These are phyloP conservation scores for Schwanniomyces yamadae DNA, from an alignment of 805 yeast genomes.

Conservation along the genomic window DNA sequence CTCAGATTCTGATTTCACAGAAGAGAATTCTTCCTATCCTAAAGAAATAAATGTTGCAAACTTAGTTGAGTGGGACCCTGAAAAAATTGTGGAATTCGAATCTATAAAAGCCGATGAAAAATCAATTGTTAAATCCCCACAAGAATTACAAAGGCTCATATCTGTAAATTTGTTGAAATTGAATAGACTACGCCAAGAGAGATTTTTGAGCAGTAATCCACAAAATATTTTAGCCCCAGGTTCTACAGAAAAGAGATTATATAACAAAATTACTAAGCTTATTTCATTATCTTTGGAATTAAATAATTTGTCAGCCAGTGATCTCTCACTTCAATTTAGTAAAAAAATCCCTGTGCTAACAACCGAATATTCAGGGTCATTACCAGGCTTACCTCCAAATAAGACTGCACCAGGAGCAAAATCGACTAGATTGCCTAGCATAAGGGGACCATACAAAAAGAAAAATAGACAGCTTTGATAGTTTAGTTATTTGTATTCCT, in stretches of 20 bases:
- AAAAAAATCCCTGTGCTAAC: constrained; percentile 64
- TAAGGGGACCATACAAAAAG: constrained; percentile 40
- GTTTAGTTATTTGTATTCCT: constrained; percentile 2
- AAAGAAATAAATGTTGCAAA: constrained; percentile 28
- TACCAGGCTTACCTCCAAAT: constrained; percentile 57
- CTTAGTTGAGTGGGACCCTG: constrained; percentile 37
- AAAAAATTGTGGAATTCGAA: constrained; percentile 21
- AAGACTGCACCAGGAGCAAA: constrained; percentile 16
- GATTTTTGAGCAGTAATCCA: constrained; percentile 30
- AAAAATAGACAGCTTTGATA: constrained; percentile 18
- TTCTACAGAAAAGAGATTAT: constrained; percentile 23
- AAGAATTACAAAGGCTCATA: constrained; percentile 32
- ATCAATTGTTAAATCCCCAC: constrained; percentile 24
- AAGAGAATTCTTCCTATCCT: constrained; percentile 3
- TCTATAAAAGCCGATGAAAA: constrained; percentile 24
- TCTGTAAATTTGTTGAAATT: constrained; percentile 31
- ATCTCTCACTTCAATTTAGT: constrained; percentile 30
- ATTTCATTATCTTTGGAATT: constrained; percentile 32
- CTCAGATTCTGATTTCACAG: background rate
- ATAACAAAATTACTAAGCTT: constrained; percentile 30
- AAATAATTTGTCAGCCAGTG: constrained; percentile 23
- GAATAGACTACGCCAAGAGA: constrained; percentile 41
- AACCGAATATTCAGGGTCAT: constrained; percentile 71
- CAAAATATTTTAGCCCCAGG: constrained; percentile 26
- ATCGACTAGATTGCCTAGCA: constrained; percentile 34